phyloP scores from a whole-genome alignment of 2,329 filamentous ascomycete species.

The Helotiales sp. region DNA sequence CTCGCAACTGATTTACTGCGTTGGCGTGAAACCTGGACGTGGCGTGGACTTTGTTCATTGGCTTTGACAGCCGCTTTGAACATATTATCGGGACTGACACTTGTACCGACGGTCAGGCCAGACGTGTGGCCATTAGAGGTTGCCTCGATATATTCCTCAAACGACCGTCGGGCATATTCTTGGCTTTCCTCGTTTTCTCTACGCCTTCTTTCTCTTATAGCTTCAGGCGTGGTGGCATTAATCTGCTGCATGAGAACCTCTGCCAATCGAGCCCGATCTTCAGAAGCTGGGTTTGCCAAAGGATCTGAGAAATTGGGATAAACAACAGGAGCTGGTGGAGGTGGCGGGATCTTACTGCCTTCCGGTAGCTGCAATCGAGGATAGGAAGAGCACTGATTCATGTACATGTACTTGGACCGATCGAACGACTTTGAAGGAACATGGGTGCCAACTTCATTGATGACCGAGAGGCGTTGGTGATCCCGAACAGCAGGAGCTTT shows the following conservation, averaged over 20 bases:
- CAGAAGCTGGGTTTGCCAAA: neutral
- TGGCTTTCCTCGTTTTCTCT: neutral
- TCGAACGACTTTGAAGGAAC: slow-evolving; percentile 41
- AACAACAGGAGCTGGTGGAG: neutral
- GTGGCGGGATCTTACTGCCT: neutral
- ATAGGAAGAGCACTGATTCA: slow-evolving; percentile 32
- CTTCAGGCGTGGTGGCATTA: slow-evolving; percentile 39
- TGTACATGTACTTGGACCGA: slow-evolving; percentile 27
- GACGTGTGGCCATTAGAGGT: slow-evolving; percentile 17
- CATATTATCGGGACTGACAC: neutral
- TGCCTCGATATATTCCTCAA: neutral
- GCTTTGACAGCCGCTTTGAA: neutral
- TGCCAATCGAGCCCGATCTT: slow-evolving; percentile 59
- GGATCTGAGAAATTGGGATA: neutral
- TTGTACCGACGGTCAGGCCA: neutral
- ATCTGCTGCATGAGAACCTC: slow-evolving; percentile 62
- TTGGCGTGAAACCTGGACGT: neutral
- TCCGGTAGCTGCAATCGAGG: slow-evolving; percentile 8
- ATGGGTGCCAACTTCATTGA: slow-evolving; percentile 56
- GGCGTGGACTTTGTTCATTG: neutral
- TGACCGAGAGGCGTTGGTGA: slow-evolving; percentile 61
- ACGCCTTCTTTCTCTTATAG: slow-evolving; percentile 14
- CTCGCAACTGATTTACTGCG: slow-evolving; percentile 21
- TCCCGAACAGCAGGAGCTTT: slow-evolving; percentile 43
- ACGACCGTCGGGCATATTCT: neutral